phyloP scores from a whole-genome alignment of 1,284 basidiomycete species.

The Trametes versicolor region DNA sequence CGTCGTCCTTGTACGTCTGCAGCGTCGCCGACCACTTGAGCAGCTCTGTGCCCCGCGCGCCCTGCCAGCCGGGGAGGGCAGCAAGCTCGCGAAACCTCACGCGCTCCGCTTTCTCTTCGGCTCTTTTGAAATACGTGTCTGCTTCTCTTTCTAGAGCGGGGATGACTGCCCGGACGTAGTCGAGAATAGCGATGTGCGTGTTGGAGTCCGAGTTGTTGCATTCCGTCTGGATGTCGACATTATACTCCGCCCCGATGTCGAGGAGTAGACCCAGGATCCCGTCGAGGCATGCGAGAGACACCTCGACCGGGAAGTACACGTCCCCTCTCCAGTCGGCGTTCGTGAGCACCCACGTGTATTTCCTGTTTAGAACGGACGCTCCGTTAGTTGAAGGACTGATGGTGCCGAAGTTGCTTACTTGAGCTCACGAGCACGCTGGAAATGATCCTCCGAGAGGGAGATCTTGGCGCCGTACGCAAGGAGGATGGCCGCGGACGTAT shows the following conservation, averaged over 20 bases:
- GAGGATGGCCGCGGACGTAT: slow-evolving; percentile 51
- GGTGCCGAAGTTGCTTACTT: slow-evolving; percentile 30
- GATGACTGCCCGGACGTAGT: slow-evolving; percentile 53
- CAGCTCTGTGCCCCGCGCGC: slow-evolving; percentile 12
- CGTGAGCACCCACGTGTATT: neutral
- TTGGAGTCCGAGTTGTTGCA: slow-evolving; percentile 2
- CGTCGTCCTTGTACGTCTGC: neutral
- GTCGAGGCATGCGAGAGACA: slow-evolving; percentile 50
- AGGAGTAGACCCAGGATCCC: slow-evolving; percentile 55
- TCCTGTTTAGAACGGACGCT: neutral
- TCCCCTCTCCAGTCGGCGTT: slow-evolving; percentile 14
- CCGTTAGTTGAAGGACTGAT: neutral
- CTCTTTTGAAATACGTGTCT: slow-evolving; percentile 8
- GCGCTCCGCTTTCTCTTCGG: slow-evolving; percentile 17
- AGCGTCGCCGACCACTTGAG: slow-evolving; percentile 11
- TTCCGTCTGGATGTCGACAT: slow-evolving; percentile 35
- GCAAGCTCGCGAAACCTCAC: slow-evolving; percentile 16
- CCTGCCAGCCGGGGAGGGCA: slow-evolving; percentile 29
- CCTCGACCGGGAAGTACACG: slow-evolving; percentile 52
- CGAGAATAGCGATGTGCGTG: slow-evolving; percentile 47
- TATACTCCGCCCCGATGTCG: slow-evolving; percentile 53
- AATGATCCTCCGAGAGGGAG: slow-evolving; percentile 44
- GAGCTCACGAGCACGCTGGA: slow-evolving; percentile 41
- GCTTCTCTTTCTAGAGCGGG: slow-evolving; percentile 38
- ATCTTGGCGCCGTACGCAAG: slow-evolving; percentile 54